Evolutionary conservation across 2,329 filamentous ascomycete species (phyloP).

Genomic region (Coniochaeta prunicola): DNA sequence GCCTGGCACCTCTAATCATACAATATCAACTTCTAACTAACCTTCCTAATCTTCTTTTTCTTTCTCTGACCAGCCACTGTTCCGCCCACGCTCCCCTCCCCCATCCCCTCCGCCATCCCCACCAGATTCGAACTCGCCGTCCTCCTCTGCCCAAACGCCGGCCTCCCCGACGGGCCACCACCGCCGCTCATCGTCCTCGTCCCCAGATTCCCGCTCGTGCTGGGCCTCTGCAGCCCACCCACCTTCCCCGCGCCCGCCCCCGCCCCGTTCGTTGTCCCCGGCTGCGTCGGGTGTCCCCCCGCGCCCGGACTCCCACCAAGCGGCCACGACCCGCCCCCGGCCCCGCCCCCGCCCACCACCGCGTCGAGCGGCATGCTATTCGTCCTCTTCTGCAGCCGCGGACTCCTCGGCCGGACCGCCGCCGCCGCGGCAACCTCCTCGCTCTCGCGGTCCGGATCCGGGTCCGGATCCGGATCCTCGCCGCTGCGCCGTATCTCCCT

Average conservation of each 20-base stretch:
- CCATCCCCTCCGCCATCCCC: neutral
- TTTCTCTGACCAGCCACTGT: slow-evolving; percentile 20
- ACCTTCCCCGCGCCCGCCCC: no score
- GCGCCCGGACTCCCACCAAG: neutral
- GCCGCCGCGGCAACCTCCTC: slow-evolving; percentile 10
- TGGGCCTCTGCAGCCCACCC: slow-evolving; percentile 20
- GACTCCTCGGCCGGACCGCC: slow-evolving; percentile 9
- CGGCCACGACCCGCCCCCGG: neutral
- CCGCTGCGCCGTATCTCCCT: slow-evolving; percentile 31
- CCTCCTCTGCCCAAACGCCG: slow-evolving; percentile 25
- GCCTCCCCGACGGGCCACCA: slow-evolving; percentile 6
- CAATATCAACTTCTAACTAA: slow-evolving; percentile 58
- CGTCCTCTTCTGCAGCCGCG: slow-evolving; percentile 11
- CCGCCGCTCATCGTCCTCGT: slow-evolving; percentile 14
- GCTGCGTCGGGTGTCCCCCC: neutral
- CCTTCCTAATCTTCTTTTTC: slow-evolving; percentile 61
- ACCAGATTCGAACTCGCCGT: slow-evolving; percentile 27
- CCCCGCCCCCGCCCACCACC: neutral
- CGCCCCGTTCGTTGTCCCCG: neutral
- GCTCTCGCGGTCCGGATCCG: slow-evolving; percentile 15
- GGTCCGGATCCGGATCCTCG: no score
- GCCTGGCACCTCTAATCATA: slow-evolving; percentile 33
- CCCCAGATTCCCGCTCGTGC: slow-evolving; percentile 23
- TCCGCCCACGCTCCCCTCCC: slow-evolving; percentile 3
- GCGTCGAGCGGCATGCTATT: neutral